Evolutionary conservation across 805 yeast genomes (phyloP).

Genomic region (Wickerhamiella nectarea): DNA sequence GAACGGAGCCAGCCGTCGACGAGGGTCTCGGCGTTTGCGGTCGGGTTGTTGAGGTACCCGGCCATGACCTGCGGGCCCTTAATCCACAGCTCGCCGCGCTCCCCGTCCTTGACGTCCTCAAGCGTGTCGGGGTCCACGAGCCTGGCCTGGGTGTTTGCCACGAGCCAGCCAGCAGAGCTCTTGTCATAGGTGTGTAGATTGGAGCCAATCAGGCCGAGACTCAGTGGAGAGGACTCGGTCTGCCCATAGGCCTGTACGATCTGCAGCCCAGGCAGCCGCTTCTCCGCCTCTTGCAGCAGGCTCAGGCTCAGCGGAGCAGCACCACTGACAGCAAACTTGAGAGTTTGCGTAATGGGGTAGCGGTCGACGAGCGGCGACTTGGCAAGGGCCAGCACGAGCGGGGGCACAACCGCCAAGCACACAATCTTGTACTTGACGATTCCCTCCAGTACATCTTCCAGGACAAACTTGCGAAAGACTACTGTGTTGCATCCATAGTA

Average conservation of each 20-base stretch:
- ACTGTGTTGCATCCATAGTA: conserved; percentile 16
- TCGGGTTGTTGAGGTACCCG: conserved; percentile 36
- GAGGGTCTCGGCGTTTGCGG: conserved; percentile 34
- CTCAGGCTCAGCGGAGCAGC: conserved; percentile 32
- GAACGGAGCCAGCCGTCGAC: conserved; percentile 44
- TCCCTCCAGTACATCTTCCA: conserved; percentile 18
- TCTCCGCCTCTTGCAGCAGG: conserved; percentile 1
- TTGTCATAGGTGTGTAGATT: conserved; percentile 24
- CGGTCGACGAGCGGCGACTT: conserved; percentile 31
- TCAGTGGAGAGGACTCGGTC: conserved; percentile 49
- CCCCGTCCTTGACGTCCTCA: conserved; percentile 32
- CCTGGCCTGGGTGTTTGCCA: conserved; percentile 36
- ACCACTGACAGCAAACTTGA: conserved; percentile 30
- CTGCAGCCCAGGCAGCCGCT: not conserved
- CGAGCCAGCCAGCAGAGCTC: conserved; percentile 33
- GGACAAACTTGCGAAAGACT: conserved; percentile 22
- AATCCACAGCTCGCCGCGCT: conserved; percentile 39
- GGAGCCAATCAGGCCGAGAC: conserved; percentile 13
- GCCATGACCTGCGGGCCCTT: conserved; percentile 41
- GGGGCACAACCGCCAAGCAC: conserved; percentile 31
- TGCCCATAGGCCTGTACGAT: conserved; percentile 29
- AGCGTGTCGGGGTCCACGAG: conserved; percentile 26
- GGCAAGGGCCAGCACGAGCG: conserved; percentile 33
- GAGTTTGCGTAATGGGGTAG: conserved; percentile 29
- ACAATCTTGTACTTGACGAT: conserved; percentile 26